Conservation (phyloP, 2,329 filamentous ascomycete species). For the Stromatinia cepivora region DNA sequence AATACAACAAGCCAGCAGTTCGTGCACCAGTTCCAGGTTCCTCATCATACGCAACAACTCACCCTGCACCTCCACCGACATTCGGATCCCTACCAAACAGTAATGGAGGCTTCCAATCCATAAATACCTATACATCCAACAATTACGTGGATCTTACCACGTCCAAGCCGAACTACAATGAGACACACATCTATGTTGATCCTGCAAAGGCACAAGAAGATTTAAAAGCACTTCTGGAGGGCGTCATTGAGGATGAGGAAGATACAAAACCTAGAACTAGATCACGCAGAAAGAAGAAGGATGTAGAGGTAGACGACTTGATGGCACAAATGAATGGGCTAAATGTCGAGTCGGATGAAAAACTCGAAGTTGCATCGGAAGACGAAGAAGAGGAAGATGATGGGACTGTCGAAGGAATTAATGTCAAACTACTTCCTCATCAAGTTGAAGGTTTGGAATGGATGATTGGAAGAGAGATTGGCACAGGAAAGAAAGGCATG, state of each 20-base stretch:
- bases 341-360: conserved; percentile 46
- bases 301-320: conserved; percentile 38
- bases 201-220: conserved; percentile 71
- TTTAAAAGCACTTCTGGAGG: conserved; percentile 79
- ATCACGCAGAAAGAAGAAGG: conserved; percentile 44
- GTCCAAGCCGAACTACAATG: conserved; percentile 30
- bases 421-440: conserved; percentile 86
- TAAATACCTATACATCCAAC: conserved; percentile 32
- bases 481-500: conserved; percentile 75
- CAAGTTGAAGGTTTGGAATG: conserved; percentile 92
- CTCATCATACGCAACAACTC: conserved; percentile 37
- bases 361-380: conserved; percentile 42
- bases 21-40: conserved; percentile 31
- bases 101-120: conserved; percentile 36
- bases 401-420: conserved; percentile 74
- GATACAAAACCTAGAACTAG: conserved; percentile 45
- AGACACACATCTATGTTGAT: conserved; percentile 48
- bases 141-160: conserved; percentile 40
- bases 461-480: conserved; percentile 92
- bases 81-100: conserved; percentile 39
- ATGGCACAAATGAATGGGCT: conserved; percentile 43
- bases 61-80: conserved; percentile 32
- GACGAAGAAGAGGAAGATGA: conserved; percentile 56
- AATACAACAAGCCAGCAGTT: conserved; percentile 31
- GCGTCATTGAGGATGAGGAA: conserved; percentile 70